Percentiles rank a stretch among this genome's conserved stretches.
Conservation (phyloP, 345 rosid genomes). For the Sonneratia caseolaris region DNA sequence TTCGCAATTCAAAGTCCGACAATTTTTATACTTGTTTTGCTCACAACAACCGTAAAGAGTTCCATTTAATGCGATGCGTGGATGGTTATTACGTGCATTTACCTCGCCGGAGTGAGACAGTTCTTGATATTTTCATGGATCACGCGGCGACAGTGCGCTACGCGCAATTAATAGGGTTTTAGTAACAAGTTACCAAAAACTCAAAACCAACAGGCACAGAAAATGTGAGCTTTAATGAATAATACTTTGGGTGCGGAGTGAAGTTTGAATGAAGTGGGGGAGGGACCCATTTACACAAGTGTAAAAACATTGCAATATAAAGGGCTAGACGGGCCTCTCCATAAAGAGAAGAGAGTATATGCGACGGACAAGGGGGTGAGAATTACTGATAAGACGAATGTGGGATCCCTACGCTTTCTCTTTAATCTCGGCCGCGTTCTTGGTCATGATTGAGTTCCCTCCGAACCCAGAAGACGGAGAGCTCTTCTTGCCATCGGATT, state of each 20-base stretch:
- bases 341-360: background rate
- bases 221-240: background rate
- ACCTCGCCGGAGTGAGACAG: no score
- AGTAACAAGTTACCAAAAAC: background rate
- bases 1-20: no score
- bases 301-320: background rate
- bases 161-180: background rate
- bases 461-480: constrained; percentile 27
- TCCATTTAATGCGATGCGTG: no score
- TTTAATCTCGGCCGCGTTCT: background rate
- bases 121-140: background rate
- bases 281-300: background rate
- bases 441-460: constrained; percentile 8
- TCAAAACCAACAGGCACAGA: background rate
- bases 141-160: background rate
- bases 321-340: background rate
- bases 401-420: background rate
- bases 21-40: no score
- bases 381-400: background rate
- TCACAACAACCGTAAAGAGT: no score
- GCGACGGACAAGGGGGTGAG: no score
- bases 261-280: background rate
- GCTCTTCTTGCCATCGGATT: constrained; percentile 23
- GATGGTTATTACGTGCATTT: no score
- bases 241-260: background rate